phyloP scores from a whole-genome alignment of 192 early-diverging fungal species.

The Linnemannia zychae region DNA sequence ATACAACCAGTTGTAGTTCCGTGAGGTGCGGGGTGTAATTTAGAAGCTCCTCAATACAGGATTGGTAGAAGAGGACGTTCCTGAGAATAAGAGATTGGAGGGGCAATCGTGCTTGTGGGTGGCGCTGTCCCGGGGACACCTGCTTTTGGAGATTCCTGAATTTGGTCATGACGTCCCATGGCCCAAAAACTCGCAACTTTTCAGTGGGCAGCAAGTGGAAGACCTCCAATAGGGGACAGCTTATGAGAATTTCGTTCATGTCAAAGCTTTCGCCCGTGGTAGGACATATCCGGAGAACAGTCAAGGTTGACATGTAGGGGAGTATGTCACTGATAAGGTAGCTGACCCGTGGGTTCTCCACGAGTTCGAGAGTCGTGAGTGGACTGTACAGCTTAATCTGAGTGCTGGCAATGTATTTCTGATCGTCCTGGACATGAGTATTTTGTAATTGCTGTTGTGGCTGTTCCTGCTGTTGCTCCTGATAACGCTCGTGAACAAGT shows the following conservation, averaged over 20 bases:
- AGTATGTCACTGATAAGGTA: not conserved
- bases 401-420: not conserved
- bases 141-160: not conserved
- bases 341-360: not conserved
- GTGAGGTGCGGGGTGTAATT: not conserved
- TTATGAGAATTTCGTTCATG: not conserved
- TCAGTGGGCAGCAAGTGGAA: not conserved
- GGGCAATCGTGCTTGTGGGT: not conserved
- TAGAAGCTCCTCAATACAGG: not conserved
- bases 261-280: not conserved
- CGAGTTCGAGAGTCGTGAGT: not conserved
- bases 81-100: not conserved
- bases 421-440: not conserved
- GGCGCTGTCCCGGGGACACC: not conserved
- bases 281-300: not conserved
- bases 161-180: not conserved
- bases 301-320: not conserved
- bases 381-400: not conserved
- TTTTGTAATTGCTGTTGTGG: not conserved
- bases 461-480: not conserved
- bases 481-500: not conserved
- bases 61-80: conserved; percentile 2
- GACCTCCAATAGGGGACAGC: not conserved
- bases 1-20: not conserved
- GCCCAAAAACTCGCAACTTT: not conserved